Percentiles rank a stretch among this genome's conserved stretches.
Evolutionary conservation across 768 basidiomycete genomes (phyloP).

Genomic region (Galerina marginata): DNA sequence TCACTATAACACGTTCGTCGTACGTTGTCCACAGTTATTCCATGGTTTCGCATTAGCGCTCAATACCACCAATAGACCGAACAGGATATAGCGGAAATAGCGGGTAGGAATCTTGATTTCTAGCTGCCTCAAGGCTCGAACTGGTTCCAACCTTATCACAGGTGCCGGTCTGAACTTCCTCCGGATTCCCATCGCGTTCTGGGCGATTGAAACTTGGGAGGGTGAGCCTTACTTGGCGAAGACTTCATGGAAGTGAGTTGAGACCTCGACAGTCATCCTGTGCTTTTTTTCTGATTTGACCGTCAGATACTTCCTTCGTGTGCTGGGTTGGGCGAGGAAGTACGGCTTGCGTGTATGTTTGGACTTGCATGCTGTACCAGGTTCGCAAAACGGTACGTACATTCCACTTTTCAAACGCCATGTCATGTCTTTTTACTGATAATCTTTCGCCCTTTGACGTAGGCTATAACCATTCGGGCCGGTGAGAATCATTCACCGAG

Average conservation of each 20-base stretch:
- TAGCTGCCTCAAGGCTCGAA: not conserved
- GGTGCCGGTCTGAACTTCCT: constrained; percentile 84
- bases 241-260: constrained; percentile 73
- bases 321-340: constrained; percentile 85
- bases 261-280: not conserved
- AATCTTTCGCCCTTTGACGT: constrained; percentile 3
- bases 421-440: not conserved
- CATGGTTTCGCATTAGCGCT: not conserved
- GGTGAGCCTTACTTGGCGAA: constrained; percentile 79
- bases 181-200: constrained; percentile 81
- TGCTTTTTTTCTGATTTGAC: not conserved
- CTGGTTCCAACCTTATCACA: constrained; percentile 27
- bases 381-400: constrained; percentile 70
- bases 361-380: constrained; percentile 82
- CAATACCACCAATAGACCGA: constrained; percentile 64
- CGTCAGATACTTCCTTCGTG: constrained; percentile 69
- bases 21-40: constrained; percentile 38
- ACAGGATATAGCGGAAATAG: constrained; percentile 84
- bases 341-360: constrained; percentile 87
- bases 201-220: constrained; percentile 80
- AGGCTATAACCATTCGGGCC: constrained; percentile 60
- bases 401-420: not conserved
- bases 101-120: constrained; percentile 41
- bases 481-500: constrained; percentile 44
- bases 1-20: constrained; percentile 84